Conservation (phyloP, 2,329 filamentous ascomycete genomes). For the Alternaria viburni region DNA sequence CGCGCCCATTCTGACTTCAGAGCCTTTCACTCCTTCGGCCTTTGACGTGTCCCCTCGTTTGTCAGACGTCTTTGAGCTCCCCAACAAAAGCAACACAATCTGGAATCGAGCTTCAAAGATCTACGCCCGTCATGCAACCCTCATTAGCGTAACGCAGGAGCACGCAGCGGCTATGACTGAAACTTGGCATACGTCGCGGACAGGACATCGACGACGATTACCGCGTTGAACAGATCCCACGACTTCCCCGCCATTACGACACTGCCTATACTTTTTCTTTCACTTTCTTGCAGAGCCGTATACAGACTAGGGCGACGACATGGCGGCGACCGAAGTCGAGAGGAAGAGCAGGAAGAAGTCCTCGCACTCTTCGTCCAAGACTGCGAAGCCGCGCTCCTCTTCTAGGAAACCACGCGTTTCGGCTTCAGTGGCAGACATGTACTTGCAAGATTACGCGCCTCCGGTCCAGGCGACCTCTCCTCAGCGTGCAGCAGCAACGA, state of each 20-base stretch:
- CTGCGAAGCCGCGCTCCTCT: constrained; percentile 17
- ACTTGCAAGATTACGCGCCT: constrained; percentile 21
- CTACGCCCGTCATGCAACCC: constrained; percentile 11
- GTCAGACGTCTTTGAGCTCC: neutral
- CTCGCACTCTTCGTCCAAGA: constrained; percentile 22
- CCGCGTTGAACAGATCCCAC: constrained; percentile 17
- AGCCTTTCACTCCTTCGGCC: constrained; percentile 8
- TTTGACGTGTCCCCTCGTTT: constrained; percentile 14
- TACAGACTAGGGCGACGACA: constrained; percentile 4
- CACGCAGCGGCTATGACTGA: constrained; percentile 24
- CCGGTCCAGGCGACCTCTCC: constrained; percentile 16
- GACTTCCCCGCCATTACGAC: constrained; percentile 5
- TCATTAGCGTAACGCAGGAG: constrained; percentile 8
- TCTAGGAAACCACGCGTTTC: constrained; percentile 20
- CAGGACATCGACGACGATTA: constrained; percentile 23
- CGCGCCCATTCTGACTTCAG: constrained; percentile 15
- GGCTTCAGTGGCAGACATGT: constrained; percentile 20
- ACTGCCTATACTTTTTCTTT: constrained; percentile 1
- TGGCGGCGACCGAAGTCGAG: constrained; percentile 26
- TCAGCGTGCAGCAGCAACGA: constrained; percentile 12
- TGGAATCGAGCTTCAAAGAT: constrained; percentile 4
- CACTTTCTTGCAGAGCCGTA: neutral
- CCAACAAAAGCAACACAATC: constrained; percentile 3
- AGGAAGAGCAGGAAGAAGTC: constrained; percentile 30
- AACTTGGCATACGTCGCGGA: constrained; percentile 18